Base-by-base conservation (phyloP, 2,329 filamentous ascomycete genomes). In the Pseudopyricularia javanii region DNA sequence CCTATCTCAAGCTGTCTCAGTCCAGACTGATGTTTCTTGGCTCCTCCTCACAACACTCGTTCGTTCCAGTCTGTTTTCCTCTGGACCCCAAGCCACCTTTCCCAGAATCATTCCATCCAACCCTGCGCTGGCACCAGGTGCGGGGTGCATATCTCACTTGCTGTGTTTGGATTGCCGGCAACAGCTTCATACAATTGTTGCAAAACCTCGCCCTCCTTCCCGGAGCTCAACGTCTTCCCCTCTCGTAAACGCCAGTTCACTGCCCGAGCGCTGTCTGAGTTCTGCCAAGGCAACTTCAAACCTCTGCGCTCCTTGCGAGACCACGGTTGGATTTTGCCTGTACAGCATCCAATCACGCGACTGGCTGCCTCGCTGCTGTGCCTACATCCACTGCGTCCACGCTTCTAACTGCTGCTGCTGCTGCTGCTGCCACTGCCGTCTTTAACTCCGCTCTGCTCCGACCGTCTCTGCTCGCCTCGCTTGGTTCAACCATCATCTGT, bases 171-270 rank as follows among this genome's bases (percentile, higher is more conserved):
- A 30, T n/a, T 56, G 47, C 47, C 53, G 24, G 55, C 56, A 33
- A 45, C 28, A 30, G 28, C 28, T 55, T 50, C 58, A 55, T 59
- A 61, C 63, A 63, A 66, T 66, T 60, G 61, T 45, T 56, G 56
- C 50, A 58, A 58, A 55, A 56, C 53, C 54, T 61, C 63, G 57
- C 64, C 63, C 64, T 62, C 63, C 62, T 58, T 57, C 28, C 20
- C 20, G 28, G 8, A 37, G n/a, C 30, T 8, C 47, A 15, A 40
- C 47, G 26, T 28, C 28, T 34, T 34, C 47, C 47, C 30, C 47
- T 32, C 30, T 49, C 28, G 11, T 15, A 20, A 26, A 45, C 40
- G 40, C 40, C 47, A 45, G 53, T 53, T 24, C 40, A 11, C 40
- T 45, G 24, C 40, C 7, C 40, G 24, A n/a, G 17, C 37, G 20